Base-by-base conservation (phyloP, 2,329 filamentous ascomycete genomes). In the Xylaria polymorpha region DNA sequence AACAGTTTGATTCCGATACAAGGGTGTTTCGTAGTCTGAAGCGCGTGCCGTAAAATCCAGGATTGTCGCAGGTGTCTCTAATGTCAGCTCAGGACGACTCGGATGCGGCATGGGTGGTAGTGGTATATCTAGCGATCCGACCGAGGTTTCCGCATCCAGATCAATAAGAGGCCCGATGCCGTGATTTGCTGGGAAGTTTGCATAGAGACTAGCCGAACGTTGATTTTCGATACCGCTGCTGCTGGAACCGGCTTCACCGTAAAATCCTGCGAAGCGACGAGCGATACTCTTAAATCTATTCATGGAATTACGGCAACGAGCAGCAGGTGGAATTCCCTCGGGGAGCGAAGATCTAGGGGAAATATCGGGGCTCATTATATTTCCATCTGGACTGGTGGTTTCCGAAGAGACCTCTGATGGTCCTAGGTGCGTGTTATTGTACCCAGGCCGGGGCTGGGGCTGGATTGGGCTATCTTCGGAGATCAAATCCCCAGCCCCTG, bases 281-380 rank as follows among this genome's bases (percentile, higher is more conserved):
- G 18, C 12, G 9, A 12, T 29, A 25, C 43, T 53, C 4, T 41
- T 35, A 29, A 51, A 4, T 61, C 39, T 44, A 25, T 14, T 55
- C 18, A 4, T 9, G 10, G 39, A 29, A n/a, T 37, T 41, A 5
- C 5, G 29, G n/a, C 22, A 15, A 25, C 8, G 37, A 12, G 22
- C 14, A 22, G 15, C 8, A 10, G 7, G 4, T 12, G 51, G 20
- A 9, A 15, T 14, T 18, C 29, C 29, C 15, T n/a, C 46, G 4
- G n/a, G 8, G 14, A 20, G 25, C 41, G 46, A 39, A 18, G 63
- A 53, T 20, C 43, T 9, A 9, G 63, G 55, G 7, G 69, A 69
- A 25, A 64, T 32, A 32, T 18, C 15, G n/a, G 43, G 18, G 9
- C 29, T 32, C 0, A 9, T 18, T 7, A 29, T 7, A 15, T 1